Conservation (phyloP, 1,284 basidiomycete genomes). For the Microbotryomycetes sp. region DNA sequence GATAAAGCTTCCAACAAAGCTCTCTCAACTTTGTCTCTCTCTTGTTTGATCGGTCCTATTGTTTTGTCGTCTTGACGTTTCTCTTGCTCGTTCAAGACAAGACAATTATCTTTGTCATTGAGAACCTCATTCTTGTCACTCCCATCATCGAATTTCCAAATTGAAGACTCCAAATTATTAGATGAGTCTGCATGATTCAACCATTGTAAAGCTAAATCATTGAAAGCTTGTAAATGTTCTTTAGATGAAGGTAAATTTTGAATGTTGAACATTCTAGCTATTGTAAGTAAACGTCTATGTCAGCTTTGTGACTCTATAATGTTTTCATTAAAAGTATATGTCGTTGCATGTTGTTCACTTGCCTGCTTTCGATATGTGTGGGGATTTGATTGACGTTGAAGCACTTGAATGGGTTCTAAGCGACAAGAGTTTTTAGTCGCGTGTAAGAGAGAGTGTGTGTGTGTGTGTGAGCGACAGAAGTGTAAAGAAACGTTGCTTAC, state of each 20-base stretch:
- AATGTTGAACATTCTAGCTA: too few species aligned
- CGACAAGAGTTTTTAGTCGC: background rate
- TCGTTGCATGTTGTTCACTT: too few species aligned
- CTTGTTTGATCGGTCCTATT: background rate
- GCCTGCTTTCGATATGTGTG: background rate
- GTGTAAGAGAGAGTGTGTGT: background rate
- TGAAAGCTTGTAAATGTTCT: slow-evolving; percentile 30
- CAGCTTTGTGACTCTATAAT: too few species aligned
- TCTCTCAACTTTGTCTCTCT: background rate
- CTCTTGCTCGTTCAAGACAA: background rate
- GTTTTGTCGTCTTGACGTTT: background rate
- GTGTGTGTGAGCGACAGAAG: background rate
- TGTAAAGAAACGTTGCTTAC: slow-evolving; percentile 2
- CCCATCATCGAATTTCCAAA: background rate
- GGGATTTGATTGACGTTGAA: slow-evolving; percentile 1
- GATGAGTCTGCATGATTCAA: background rate
- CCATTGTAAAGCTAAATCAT: slow-evolving; percentile 32
- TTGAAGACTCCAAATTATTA: background rate
- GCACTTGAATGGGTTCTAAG: slow-evolving; percentile 9
- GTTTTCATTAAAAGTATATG: too few species aligned
- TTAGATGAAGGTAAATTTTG: slow-evolving; percentile 16
- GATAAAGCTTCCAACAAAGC: background rate
- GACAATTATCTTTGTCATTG: too few species aligned
- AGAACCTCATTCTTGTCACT: too few species aligned
- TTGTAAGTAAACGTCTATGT: too few species aligned